These are phyloP conservation scores for Wallacemonas sp. DNA, from an alignment of 208 protist genomes.

Conservation along the genomic window DNA sequence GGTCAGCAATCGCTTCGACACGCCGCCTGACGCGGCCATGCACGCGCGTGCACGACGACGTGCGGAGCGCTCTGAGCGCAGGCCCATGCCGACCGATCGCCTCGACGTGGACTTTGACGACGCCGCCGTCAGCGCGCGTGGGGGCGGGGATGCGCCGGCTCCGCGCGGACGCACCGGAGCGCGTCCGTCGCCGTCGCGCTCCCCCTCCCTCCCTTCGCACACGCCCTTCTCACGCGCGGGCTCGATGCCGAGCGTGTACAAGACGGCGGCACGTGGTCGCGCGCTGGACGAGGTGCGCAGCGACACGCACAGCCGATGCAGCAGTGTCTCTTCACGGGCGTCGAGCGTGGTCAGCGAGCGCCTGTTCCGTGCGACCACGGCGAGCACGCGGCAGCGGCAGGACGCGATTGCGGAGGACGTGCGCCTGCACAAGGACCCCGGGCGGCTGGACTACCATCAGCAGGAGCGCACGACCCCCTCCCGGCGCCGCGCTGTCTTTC, in stretches of 20 bases:
- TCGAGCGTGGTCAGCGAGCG: constrained; percentile 52
- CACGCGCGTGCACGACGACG: not conserved
- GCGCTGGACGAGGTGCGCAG: not conserved
- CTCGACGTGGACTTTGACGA: constrained; percentile 8
- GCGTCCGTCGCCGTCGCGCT: constrained; percentile 21
- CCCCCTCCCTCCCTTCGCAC: not conserved
- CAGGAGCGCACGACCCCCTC: constrained; percentile 7
- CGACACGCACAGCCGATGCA: constrained; percentile 9
- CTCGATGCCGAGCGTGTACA: constrained; percentile 9
- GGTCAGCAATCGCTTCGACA: not conserved
- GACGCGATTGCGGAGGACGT: constrained; percentile 12
- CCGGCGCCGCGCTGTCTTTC: constrained; percentile 56
- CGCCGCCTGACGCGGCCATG: not conserved
- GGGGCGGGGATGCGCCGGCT: constrained; percentile 55
- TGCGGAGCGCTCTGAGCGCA: too few species aligned
- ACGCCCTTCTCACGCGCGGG: not conserved
- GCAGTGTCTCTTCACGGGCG: constrained; percentile 23
- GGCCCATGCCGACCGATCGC: not conserved
- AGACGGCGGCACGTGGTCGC: constrained; percentile 2
- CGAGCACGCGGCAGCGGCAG: constrained; percentile 52
- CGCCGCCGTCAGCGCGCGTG: not conserved
- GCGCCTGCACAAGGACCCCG: not conserved
- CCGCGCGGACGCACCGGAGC: constrained; percentile 54
- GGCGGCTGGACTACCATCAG: constrained; percentile 3
- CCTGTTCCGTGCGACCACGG: constrained; percentile 70